Conservation (phyloP, 1,284 basidiomycete genomes). For the Rhizopogon parksii region DNA sequence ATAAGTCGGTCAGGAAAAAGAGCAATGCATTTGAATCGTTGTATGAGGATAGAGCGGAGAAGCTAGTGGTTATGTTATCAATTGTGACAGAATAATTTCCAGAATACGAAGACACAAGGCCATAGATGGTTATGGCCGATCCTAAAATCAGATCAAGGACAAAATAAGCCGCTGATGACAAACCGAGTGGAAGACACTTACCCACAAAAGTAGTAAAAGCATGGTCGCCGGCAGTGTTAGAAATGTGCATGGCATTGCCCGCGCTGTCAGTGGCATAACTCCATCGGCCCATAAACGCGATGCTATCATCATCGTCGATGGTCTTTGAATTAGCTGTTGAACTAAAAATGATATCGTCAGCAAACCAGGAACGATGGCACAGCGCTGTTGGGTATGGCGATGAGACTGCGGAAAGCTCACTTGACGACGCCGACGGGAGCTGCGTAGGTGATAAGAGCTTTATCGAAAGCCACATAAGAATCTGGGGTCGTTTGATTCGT, state of each 20-base stretch:
- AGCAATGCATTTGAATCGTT: conserved; percentile 44
- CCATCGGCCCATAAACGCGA: conserved; percentile 49
- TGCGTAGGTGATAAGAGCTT: conserved; percentile 38
- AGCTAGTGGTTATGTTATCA: conserved; percentile 38
- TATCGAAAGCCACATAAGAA: conserved; percentile 44
- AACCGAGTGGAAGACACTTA: conserved; percentile 20
- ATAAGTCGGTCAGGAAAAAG: conserved; percentile 57
- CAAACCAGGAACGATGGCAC: conserved; percentile 7
- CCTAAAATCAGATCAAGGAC: conserved; percentile 31
- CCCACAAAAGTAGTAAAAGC: conserved; percentile 43
- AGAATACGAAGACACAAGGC: conserved; percentile 45
- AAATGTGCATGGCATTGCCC: conserved; percentile 35
- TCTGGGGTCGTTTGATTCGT: conserved; percentile 27
- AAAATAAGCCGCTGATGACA: conserved; percentile 6
- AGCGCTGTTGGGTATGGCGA: background rate
- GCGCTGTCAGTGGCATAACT: conserved; percentile 29
- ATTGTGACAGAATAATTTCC: conserved; percentile 56
- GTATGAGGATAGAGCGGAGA: conserved; percentile 40
- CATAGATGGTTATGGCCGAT: conserved; percentile 49
- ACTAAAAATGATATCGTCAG: conserved; percentile 28
- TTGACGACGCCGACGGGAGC: conserved; percentile 23
- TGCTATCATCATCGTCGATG: conserved; percentile 32
- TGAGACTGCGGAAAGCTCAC: conserved; percentile 22
- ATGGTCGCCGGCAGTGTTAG: conserved; percentile 41
- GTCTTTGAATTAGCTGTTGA: conserved; percentile 28